phyloP scores from a whole-genome alignment of 129 eudicot genomes.

The Cynara cardunculus region DNA sequence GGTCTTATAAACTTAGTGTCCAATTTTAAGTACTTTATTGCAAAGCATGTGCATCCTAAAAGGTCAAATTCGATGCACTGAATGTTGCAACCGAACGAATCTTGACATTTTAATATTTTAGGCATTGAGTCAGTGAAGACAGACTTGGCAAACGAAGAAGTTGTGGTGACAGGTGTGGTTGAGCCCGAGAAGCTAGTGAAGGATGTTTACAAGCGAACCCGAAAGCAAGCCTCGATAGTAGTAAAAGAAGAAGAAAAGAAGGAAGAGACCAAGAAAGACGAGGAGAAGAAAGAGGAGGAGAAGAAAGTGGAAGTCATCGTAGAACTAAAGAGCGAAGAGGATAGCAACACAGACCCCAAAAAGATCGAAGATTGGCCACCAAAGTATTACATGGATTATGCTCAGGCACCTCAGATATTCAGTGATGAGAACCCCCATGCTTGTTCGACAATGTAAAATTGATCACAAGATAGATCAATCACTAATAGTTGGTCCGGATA shows the following conservation, averaged over 20 bases:
- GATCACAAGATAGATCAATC: not conserved
- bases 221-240: slow-evolving; percentile 63
- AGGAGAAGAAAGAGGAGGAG: slow-evolving; percentile 35
- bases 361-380: slow-evolving; percentile 58
- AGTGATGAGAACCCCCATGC: slow-evolving; percentile 92
- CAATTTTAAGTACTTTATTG: not conserved
- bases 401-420: slow-evolving; percentile 68
- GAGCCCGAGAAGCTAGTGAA: slow-evolving; percentile 56
- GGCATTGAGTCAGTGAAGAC: slow-evolving; percentile 73
- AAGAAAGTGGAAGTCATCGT: slow-evolving; percentile 25
- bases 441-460: slow-evolving; percentile 58
- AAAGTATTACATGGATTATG: slow-evolving; percentile 52
- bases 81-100: not conserved
- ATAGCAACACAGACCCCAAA: slow-evolving; percentile 36
- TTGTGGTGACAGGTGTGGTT: slow-evolving; percentile 60
- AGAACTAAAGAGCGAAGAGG: slow-evolving; percentile 40
- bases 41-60: not conserved
- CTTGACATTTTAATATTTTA: slow-evolving; percentile 13
- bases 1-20: not conserved
- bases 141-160: slow-evolving; percentile 57
- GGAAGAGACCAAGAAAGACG: slow-evolving; percentile 36
- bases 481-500: not conserved
- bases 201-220: slow-evolving; percentile 61
- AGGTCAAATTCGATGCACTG: not conserved
- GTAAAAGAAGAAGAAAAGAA: slow-evolving; percentile 45